phyloP scores from a whole-genome alignment of 2,329 filamentous ascomycete genomes.

The Alternaria viburni region DNA sequence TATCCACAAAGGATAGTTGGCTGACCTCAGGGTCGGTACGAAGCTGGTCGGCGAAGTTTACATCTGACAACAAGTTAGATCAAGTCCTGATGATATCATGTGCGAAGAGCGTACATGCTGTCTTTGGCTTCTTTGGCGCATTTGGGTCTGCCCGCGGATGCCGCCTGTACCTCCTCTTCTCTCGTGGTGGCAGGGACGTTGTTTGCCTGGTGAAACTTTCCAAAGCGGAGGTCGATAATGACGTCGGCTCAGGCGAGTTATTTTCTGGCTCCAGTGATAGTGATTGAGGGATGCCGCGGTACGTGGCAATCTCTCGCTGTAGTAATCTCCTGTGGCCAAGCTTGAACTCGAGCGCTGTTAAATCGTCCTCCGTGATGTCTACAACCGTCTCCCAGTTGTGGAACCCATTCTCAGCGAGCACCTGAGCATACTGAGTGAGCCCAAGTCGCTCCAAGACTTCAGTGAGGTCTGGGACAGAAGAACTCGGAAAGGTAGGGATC shows the following conservation, averaged over 20 bases:
- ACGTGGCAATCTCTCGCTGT: constrained; percentile 50
- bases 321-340: constrained; percentile 48
- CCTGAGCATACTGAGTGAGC: constrained; percentile 34
- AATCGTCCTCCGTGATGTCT: constrained; percentile 50
- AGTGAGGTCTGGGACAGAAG: constrained; percentile 28
- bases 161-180: constrained; percentile 48
- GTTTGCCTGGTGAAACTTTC: constrained; percentile 35
- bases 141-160: constrained; percentile 46
- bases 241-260: constrained; percentile 22
- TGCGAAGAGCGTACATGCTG: constrained; percentile 40
- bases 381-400: constrained; percentile 47
- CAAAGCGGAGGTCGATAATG: constrained; percentile 39
- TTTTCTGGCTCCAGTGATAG: constrained; percentile 34
- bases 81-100: not conserved
- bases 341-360: constrained; percentile 47
- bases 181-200: constrained; percentile 29
- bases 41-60: constrained; percentile 51
- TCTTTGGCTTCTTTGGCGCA: constrained; percentile 51
- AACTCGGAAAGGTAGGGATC: constrained; percentile 32
- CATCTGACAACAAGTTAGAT: constrained; percentile 35
- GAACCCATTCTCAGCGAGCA: constrained; percentile 46
- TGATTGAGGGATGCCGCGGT: constrained; percentile 37
- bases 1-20: constrained; percentile 48
- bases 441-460: constrained; percentile 42
- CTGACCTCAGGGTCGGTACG: constrained; percentile 45